These are phyloP conservation scores for Brassica carinata DNA, from an alignment of 345 rosid species.

Conservation along the genomic window DNA sequence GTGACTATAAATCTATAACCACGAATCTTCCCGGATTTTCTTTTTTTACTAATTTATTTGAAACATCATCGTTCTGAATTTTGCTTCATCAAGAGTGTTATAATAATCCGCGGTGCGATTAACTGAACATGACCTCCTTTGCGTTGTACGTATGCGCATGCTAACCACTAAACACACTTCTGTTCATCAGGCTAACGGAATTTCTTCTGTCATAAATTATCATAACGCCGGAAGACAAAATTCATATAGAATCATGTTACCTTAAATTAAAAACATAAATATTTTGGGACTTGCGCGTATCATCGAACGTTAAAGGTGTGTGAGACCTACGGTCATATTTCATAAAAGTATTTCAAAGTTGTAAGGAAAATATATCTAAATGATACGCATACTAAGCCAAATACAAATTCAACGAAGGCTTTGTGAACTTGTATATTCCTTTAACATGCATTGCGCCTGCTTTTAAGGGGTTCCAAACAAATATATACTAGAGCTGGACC, in stretches of 20 bases:
- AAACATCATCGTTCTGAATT: constrained; percentile 4
- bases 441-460: neutral
- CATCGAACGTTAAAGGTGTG: neutral
- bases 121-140: constrained; percentile 10
- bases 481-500: no score
- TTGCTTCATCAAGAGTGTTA: neutral
- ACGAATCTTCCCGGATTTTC: constrained; percentile 33
- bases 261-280: neutral
- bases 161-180: neutral
- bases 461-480: neutral
- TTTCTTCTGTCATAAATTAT: constrained; percentile 2
- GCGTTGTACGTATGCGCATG: constrained; percentile 1
- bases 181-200: neutral
- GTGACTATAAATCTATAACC: constrained; percentile 17
- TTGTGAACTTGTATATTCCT: neutral
- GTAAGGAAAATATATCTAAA: neutral
- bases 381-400: neutral
- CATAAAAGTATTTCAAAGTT: neutral
- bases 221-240: neutral
- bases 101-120: constrained; percentile 18
- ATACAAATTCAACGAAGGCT: neutral
- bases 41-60: neutral
- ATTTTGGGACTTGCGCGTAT: neutral
- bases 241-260: neutral
- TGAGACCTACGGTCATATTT: constrained; percentile 1